Evolutionary conservation across 1,284 basidiomycete genomes (phyloP).

Genomic region (Cerioporus squamosus): DNA sequence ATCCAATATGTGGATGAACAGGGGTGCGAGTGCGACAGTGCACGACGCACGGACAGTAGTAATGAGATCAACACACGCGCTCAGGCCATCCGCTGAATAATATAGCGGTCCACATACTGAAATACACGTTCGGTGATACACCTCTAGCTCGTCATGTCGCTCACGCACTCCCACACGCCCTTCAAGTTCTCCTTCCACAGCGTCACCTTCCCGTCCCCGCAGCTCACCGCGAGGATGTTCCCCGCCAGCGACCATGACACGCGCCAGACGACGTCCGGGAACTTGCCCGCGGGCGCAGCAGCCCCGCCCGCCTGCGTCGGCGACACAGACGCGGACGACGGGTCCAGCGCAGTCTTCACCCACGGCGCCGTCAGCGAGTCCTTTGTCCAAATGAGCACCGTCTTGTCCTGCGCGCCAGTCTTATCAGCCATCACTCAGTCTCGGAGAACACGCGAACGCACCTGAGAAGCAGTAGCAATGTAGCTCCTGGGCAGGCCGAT

Average conservation of each 20-base stretch:
- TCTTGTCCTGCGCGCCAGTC: conserved; percentile 76
- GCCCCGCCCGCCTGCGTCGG: conserved; percentile 40
- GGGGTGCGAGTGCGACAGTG: too few relatives aligned
- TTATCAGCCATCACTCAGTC: too few relatives aligned
- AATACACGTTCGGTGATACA: not conserved
- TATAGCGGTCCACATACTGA: not conserved
- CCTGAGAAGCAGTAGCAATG: conserved; percentile 94
- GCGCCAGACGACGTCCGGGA: conserved; percentile 96
- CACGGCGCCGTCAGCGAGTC: conserved; percentile 80
- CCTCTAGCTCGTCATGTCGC: conserved; percentile 90
- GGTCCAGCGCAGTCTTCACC: conserved; percentile 87
- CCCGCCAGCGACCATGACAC: conserved; percentile 98
- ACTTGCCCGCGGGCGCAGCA: conserved; percentile 66
- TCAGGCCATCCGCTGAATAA: too few relatives aligned
- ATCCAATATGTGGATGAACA: too few relatives aligned
- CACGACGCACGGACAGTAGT: too few relatives aligned
- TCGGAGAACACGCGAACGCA: conserved; percentile 38
- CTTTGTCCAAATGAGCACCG: conserved; percentile 95
- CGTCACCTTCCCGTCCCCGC: conserved; percentile 97
- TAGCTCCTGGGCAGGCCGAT: conserved; percentile 94
- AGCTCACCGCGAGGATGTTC: conserved; percentile 95
- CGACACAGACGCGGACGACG: conserved; percentile 60
- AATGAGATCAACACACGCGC: too few relatives aligned
- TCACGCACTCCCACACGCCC: conserved; percentile 95
- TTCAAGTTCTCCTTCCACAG: conserved; percentile 98